Evolutionary conservation across 2,329 filamentous ascomycete species (phyloP).

Genomic region (Diaporthe velutina): DNA sequence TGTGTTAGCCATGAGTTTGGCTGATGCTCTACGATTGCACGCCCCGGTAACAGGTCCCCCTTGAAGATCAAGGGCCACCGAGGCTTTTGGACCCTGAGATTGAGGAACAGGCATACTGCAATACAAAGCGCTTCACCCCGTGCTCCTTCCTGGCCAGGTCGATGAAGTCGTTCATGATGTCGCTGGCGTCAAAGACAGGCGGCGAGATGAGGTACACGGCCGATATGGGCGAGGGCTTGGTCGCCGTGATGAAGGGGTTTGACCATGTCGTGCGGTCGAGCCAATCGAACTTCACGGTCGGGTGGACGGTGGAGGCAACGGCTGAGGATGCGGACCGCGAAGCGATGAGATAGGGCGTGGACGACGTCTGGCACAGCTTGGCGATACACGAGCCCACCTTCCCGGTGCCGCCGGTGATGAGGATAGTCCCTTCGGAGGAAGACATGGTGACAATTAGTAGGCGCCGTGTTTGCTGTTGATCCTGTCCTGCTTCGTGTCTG

Average conservation of each 20-base stretch:
- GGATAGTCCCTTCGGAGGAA: constrained; percentile 44
- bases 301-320: constrained; percentile 44
- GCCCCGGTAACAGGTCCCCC: neutral
- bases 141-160: constrained; percentile 51
- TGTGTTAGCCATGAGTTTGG: neutral
- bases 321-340: constrained; percentile 51
- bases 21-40: neutral
- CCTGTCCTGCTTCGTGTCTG: neutral
- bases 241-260: constrained; percentile 47
- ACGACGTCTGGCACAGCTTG: constrained; percentile 48
- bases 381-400: constrained; percentile 57
- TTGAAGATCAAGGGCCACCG: neutral
- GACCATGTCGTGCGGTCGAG: constrained; percentile 55
- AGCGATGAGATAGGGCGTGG: constrained; percentile 51
- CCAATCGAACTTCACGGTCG: constrained; percentile 59
- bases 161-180: constrained; percentile 56
- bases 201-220: constrained; percentile 58
- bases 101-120: constrained; percentile 45
- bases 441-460: constrained; percentile 1
- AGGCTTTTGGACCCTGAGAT: too few relatives aligned
- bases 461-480: neutral
- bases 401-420: constrained; percentile 60
- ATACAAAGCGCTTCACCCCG: constrained; percentile 58
- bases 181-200: constrained; percentile 47
- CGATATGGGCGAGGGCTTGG: constrained; percentile 43